phyloP scores from a whole-genome alignment of 2,329 filamentous ascomycete species.

The Aspergillus fijiensis region DNA sequence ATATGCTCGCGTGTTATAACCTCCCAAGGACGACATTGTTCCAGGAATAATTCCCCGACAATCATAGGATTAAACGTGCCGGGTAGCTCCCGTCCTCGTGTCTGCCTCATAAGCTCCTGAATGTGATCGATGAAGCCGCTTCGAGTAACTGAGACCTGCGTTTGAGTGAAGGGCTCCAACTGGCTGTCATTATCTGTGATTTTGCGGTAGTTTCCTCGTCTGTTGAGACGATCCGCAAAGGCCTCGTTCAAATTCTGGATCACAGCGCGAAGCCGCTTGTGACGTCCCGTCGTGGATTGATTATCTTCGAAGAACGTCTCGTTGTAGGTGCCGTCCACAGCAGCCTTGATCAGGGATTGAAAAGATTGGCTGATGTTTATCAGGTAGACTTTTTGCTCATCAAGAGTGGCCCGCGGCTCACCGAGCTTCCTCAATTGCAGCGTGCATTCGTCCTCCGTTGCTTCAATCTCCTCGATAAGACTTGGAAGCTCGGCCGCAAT shows the following conservation, averaged over 20 bases:
- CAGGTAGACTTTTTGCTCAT: slow-evolving; percentile 27
- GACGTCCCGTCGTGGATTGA: slow-evolving; percentile 23
- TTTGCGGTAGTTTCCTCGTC: slow-evolving; percentile 13
- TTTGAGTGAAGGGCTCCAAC: neutral
- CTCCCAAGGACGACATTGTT: slow-evolving; percentile 59
- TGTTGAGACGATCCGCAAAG: slow-evolving; percentile 22
- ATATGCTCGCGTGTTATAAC: slow-evolving; percentile 40
- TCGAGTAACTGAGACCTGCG: slow-evolving; percentile 24
- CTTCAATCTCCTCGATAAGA: slow-evolving; percentile 39
- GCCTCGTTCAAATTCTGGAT: slow-evolving; percentile 26
- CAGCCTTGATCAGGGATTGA: slow-evolving; percentile 34
- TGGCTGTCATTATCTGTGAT: neutral
- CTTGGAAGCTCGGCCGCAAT: slow-evolving; percentile 36
- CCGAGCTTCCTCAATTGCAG: slow-evolving; percentile 27
- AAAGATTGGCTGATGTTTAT: slow-evolving; percentile 42
- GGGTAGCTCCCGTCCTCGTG: slow-evolving; percentile 57
- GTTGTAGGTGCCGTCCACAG: slow-evolving; percentile 35
- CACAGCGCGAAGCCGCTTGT: slow-evolving; percentile 34
- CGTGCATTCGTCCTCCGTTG: slow-evolving; percentile 36
- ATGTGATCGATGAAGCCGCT: slow-evolving; percentile 45
- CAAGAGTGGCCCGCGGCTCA: slow-evolving; percentile 22
- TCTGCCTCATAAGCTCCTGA: slow-evolving; percentile 40
- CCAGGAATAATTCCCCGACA: slow-evolving; percentile 58
- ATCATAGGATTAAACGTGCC: slow-evolving; percentile 62
- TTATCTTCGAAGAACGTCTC: slow-evolving; percentile 32